phyloP scores from a whole-genome alignment of 1,284 basidiomycete species.

The Agroathelia rolfsii region DNA sequence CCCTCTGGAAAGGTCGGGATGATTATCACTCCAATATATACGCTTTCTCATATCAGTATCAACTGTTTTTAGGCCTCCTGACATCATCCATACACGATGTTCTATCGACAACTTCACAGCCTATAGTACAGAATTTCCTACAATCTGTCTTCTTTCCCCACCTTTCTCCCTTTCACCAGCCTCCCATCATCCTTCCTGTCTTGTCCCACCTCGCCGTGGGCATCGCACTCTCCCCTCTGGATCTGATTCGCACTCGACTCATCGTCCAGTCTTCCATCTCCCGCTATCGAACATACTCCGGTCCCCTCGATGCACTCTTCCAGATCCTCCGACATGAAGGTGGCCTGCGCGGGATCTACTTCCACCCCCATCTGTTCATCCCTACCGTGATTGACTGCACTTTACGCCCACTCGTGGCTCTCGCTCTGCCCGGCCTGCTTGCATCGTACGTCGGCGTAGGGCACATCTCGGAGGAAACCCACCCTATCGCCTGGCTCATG shows the following conservation, averaged over 20 bases:
- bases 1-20: slow-evolving; percentile 81
- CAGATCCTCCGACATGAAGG: slow-evolving; percentile 82
- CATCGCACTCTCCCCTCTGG: slow-evolving; percentile 72
- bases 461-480: slow-evolving; percentile 69
- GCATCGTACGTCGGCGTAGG: slow-evolving; percentile 40
- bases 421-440: slow-evolving; percentile 49
- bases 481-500: slow-evolving; percentile 76
- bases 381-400: slow-evolving; percentile 84
- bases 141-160: slow-evolving; percentile 49
- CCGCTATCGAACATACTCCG: slow-evolving; percentile 61
- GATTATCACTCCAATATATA: slow-evolving; percentile 5
- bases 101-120: slow-evolving; percentile 60
- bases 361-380: slow-evolving; percentile 83
- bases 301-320: slow-evolving; percentile 68
- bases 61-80: slow-evolving; percentile 53
- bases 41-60: slow-evolving; percentile 3
- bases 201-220: slow-evolving; percentile 57
- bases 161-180: slow-evolving; percentile 54
- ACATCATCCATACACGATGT: slow-evolving; percentile 71
- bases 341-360: slow-evolving; percentile 72
- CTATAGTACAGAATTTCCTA: slow-evolving; percentile 57
- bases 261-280: slow-evolving; percentile 64
- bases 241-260: slow-evolving; percentile 80
- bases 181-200: slow-evolving; percentile 72
- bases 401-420: slow-evolving; percentile 75